Evolutionary conservation across 2,329 filamentous ascomycete species (phyloP).

Genomic region (Cladorrhinum sp.): DNA sequence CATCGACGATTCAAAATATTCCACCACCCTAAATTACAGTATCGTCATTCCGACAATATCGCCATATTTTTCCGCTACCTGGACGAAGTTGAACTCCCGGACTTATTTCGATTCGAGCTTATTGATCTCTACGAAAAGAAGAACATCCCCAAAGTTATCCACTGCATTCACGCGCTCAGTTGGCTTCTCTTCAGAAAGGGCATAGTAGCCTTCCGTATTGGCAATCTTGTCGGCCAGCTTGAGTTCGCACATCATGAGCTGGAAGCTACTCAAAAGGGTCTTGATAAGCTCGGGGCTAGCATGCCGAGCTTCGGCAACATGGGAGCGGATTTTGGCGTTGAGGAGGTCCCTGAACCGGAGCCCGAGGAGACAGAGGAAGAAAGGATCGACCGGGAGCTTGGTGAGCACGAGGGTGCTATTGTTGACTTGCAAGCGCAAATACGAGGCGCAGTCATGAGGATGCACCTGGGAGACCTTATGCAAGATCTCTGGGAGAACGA

Average conservation of each 20-base stretch:
- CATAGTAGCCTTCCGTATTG: slow-evolving; percentile 92
- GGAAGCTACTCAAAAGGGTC: slow-evolving; percentile 92
- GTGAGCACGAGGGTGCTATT: slow-evolving; percentile 69
- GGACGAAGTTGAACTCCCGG: slow-evolving; percentile 85
- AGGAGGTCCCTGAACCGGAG: slow-evolving; percentile 63
- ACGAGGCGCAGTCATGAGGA: slow-evolving; percentile 73
- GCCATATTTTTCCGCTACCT: slow-evolving; percentile 93
- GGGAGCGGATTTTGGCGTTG: slow-evolving; percentile 90
- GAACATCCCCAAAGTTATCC: slow-evolving; percentile 98
- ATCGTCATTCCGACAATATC: slow-evolving; percentile 96
- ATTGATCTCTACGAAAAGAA: slow-evolving; percentile 99
- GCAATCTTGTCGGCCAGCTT: slow-evolving; percentile 91
- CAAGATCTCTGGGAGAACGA: slow-evolving; percentile 86
- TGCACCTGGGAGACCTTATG: slow-evolving; percentile 79
- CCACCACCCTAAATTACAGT: slow-evolving; percentile 79
- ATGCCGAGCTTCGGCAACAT: slow-evolving; percentile 99
- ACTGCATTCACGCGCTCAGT: slow-evolving; percentile 95
- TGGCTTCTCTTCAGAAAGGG: slow-evolving; percentile 97
- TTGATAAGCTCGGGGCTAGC: slow-evolving; percentile 89
- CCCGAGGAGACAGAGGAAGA: slow-evolving; percentile 90
- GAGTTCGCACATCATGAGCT: slow-evolving; percentile 98
- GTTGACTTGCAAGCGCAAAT: slow-evolving; percentile 83
- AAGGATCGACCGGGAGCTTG: slow-evolving; percentile 75
- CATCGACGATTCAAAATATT: slow-evolving; percentile 78
- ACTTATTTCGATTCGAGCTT: slow-evolving; percentile 93